Percentiles rank a stretch among this genome's conserved stretches.
Conservation (phyloP, 2,329 filamentous ascomycete genomes). For the Colletotrichum agaves region DNA sequence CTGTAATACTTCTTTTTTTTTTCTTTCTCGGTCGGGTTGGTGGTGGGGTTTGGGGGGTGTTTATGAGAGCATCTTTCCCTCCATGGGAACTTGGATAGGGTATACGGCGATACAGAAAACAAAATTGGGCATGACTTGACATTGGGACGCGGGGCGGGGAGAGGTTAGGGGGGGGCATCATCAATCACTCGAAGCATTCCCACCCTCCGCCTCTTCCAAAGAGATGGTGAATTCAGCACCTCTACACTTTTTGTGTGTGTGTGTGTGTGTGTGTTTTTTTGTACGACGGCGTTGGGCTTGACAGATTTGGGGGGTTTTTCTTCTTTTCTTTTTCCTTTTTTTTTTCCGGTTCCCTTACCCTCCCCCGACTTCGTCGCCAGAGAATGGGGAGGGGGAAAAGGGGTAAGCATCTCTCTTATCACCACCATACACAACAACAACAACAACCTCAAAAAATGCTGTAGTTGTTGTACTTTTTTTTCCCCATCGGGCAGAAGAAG, state of each 20-base stretch:
- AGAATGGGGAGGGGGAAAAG: neutral
- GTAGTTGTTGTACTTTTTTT: neutral
- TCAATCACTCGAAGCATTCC: too few species aligned
- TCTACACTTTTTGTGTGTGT: too few species aligned
- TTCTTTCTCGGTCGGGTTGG: too few species aligned
- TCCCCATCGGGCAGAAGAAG: neutral
- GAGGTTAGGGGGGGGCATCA: too few species aligned
- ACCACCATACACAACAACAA: neutral
- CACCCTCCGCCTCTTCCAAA: too few species aligned
- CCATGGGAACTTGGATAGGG: neutral
- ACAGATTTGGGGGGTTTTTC: neutral
- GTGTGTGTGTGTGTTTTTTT: neutral
- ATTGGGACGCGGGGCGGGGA: too few species aligned
- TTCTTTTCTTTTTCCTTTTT: neutral
- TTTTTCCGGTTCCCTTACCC: neutral
- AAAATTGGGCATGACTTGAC: conserved; percentile 2
- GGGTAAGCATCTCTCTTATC: conserved; percentile 20
- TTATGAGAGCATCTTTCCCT: neutral
- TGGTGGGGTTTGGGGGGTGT: neutral
- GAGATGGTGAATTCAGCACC: too few species aligned
- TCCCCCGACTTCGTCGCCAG: neutral
- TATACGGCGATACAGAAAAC: conserved; percentile 2
- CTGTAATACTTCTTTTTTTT: neutral
- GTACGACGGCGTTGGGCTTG: neutral
- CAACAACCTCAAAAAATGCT: too few species aligned